These are phyloP conservation scores for Ogataea paraovalis DNA, from an alignment of 805 yeast genomes.

Conservation along the genomic window DNA sequence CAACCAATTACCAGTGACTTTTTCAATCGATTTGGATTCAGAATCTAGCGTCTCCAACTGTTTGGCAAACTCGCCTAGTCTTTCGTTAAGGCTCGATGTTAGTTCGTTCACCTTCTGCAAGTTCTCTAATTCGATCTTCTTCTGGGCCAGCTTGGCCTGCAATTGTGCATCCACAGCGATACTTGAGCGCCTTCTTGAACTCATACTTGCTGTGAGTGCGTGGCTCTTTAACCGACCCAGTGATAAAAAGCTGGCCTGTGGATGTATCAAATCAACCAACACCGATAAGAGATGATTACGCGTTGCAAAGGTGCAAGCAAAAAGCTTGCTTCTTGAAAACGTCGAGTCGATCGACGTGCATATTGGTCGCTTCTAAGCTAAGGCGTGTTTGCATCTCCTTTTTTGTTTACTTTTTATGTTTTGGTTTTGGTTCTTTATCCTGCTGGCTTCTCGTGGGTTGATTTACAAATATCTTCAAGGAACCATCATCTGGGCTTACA, in stretches of 20 bases:
- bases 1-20: slow-evolving; percentile 62
- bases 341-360: too few species aligned
- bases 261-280: neutral
- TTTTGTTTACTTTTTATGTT: neutral
- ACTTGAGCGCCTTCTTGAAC: slow-evolving; percentile 10
- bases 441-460: too few species aligned
- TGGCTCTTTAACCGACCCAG: neutral
- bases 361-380: too few species aligned
- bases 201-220: slow-evolving; percentile 4
- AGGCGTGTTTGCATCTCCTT: neutral
- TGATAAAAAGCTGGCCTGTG: too few species aligned
- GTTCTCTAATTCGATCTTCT: slow-evolving; percentile 47
- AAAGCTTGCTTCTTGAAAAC: too few species aligned
- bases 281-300: too few species aligned
- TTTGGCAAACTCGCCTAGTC: slow-evolving; percentile 45
- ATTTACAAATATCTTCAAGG: too few species aligned
- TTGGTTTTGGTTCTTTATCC: neutral
- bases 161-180: slow-evolving; percentile 15
- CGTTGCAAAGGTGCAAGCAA: too few species aligned
- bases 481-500: neutral
- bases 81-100: slow-evolving; percentile 41
- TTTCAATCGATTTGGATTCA: slow-evolving; percentile 58
- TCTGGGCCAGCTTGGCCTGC: slow-evolving; percentile 34
- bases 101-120: slow-evolving; percentile 44
- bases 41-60: slow-evolving; percentile 46